These are phyloP conservation scores for Arachnopeziza araneosa DNA, from an alignment of 2,329 filamentous ascomycete genomes.

Conservation along the genomic window DNA sequence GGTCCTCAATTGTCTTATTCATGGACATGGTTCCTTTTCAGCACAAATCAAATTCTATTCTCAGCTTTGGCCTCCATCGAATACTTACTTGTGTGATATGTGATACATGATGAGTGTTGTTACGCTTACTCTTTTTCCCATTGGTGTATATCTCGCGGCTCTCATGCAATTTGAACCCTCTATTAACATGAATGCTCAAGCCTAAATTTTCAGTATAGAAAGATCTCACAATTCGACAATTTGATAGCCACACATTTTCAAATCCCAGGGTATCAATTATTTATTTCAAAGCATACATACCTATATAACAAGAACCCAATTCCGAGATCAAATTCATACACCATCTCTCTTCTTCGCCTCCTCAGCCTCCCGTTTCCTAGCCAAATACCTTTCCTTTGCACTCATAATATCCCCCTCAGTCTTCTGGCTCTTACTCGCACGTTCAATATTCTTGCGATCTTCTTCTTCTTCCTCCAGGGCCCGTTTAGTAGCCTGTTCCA, in stretches of 20 bases:
- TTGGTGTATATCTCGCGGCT: no score
- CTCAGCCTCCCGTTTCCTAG: conserved; percentile 68
- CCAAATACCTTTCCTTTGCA: conserved; percentile 70
- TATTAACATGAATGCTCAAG: no score
- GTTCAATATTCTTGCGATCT: conserved; percentile 54
- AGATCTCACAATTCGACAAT: no score
- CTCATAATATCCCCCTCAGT: conserved; percentile 3
- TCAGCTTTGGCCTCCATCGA: background rate
- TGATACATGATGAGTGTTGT: no score
- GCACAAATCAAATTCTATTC: background rate
- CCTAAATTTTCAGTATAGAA: no score
- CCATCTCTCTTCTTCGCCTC: conserved; percentile 33
- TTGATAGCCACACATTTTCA: no score
- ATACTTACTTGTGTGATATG: background rate
- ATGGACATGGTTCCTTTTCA: background rate
- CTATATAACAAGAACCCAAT: no score
- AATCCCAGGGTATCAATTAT: no score
- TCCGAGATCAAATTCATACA: no score
- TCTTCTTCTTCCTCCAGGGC: conserved; percentile 65
- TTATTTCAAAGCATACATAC: no score
- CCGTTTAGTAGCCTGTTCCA: conserved; percentile 67
- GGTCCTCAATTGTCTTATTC: background rate
- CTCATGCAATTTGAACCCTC: no score
- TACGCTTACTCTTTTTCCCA: no score
- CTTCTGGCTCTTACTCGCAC: conserved; percentile 60